Evolutionary conservation across 2,329 filamentous ascomycete species (phyloP).

Genomic region (Pseudocercospora crystallina): DNA sequence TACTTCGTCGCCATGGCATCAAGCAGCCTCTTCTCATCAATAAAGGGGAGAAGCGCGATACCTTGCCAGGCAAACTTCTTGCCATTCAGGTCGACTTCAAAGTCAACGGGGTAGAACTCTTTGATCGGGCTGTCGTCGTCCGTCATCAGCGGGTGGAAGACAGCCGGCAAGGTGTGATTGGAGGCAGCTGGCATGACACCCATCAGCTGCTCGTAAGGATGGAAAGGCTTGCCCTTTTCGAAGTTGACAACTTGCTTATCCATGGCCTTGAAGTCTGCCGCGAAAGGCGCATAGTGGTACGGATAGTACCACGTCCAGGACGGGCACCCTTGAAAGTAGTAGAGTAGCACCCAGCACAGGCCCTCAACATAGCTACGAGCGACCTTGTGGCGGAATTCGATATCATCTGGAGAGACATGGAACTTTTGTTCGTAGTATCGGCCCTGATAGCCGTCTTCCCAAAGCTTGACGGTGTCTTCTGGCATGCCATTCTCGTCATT

Average conservation of each 20-base stretch:
- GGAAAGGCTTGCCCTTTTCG: conserved; percentile 79
- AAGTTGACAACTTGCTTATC: conserved; percentile 77
- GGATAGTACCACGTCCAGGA: conserved; percentile 99
- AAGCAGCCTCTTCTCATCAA: conserved; percentile 84
- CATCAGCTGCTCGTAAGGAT: conserved; percentile 96
- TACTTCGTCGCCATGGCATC: conserved; percentile 81
- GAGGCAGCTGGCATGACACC: conserved; percentile 93
- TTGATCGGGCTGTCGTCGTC: conserved; percentile 86
- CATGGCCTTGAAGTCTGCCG: conserved; percentile 86
- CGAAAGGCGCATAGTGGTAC: conserved; percentile 97
- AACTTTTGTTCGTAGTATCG: conserved; percentile 98
- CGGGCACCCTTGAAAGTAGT: conserved; percentile 97
- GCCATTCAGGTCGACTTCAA: conserved; percentile 89
- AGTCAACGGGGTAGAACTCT: conserved; percentile 96
- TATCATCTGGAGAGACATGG: conserved; percentile 73
- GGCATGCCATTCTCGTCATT: conserved; percentile 61
- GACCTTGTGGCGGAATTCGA: conserved; percentile 84
- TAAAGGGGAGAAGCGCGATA: conserved; percentile 89
- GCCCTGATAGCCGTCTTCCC: conserved; percentile 94
- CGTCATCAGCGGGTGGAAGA: conserved; percentile 90
- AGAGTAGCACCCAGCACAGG: conserved; percentile 89
- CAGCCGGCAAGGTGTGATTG: conserved; percentile 81
- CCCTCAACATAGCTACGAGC: conserved; percentile 92
- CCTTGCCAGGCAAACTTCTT: conserved; percentile 99
- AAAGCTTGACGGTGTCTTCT: conserved; percentile 80